phyloP scores from a whole-genome alignment of 305 asterid species.

The Solanum hybrid region DNA sequence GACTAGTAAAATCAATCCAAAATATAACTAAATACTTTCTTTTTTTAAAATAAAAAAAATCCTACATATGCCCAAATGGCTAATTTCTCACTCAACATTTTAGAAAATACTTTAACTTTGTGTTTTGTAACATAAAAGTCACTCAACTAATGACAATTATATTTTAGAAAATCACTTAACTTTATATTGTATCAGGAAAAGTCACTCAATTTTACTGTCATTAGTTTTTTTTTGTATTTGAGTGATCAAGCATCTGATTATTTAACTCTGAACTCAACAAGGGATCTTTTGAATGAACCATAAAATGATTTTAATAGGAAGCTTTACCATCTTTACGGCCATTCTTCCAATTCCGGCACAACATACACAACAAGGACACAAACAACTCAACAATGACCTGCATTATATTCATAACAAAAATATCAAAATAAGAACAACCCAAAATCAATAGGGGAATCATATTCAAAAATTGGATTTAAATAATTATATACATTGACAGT shows the following conservation, averaged over 20 bases:
- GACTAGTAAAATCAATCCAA: not conserved
- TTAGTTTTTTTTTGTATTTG: too few species aligned
- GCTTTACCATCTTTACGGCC: constrained; percentile 19
- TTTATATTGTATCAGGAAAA: too few species aligned
- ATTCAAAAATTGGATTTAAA: not conserved
- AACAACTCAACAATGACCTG: constrained; percentile 30
- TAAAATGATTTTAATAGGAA: constrained; percentile 28
- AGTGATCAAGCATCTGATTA: too few species aligned
- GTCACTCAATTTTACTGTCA: too few species aligned
- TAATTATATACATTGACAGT: not conserved
- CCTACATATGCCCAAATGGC: not conserved
- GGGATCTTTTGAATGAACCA: constrained; percentile 43
- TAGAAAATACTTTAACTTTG: too few species aligned
- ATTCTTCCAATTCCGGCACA: constrained; percentile 6
- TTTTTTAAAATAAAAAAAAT: too few species aligned
- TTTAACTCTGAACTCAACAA: constrained; percentile 19
- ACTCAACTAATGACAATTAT: too few species aligned
- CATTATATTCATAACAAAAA: not conserved
- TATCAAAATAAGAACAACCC: not conserved
- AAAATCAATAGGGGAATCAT: not conserved
- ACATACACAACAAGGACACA: constrained; percentile 56
- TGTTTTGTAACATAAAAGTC: not conserved
- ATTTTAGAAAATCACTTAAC: accelerated
- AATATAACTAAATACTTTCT: not conserved
- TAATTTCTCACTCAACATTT: not conserved